Evolutionary conservation across 805 yeast species (phyloP), one percentile per base, ranked within the genome.

Genomic region (Torulaspora delbrueckii): DNA sequence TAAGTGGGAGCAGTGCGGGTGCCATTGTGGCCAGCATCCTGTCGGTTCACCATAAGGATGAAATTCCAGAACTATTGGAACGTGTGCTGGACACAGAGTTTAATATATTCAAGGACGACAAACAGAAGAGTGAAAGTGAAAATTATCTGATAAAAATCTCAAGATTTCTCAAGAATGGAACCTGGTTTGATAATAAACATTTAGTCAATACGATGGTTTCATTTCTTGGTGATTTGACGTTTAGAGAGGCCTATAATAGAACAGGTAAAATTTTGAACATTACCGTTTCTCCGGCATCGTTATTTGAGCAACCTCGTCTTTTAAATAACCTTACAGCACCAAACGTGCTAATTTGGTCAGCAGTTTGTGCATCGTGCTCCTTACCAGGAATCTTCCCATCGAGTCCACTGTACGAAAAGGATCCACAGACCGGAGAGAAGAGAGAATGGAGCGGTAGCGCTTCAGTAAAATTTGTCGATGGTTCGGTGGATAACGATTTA

Each of bases 1-100:
- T 93, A 12, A 85, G 96, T 39, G 99, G 99, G 1, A 85, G 96
- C 10, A 87, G 96, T 19, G 96, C 97, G 0, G 99, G 99, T 13
- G 89, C 96, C 1, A 90, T 93, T 42, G 82, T 93, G 38, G 97
- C 98, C 14, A 79, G 96, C 40, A 79, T 93, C 13, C 72, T 93
- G 38, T 88, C 96, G 59, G 82, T 86, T 13, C 87, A 84, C 59
- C 77, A 83, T 8, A 82, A 81, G 47, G 85, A 80, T 26, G 97
- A 90, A 63, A 72, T 82, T 2, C 63, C 72, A 14, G 74, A 67
- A 5, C 62, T 87, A 13, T 67, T 91, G 47, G 73, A 67, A 25
- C 60, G 68, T 13, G 69, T 76, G n/a, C 60, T 74, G 27, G 65
- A 68, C 27, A 65, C 61, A 38, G 73, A 72, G 19, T 76, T 78